Conservation (phyloP, 345 rosid species). For the Pseudoturritis turrita region DNA sequence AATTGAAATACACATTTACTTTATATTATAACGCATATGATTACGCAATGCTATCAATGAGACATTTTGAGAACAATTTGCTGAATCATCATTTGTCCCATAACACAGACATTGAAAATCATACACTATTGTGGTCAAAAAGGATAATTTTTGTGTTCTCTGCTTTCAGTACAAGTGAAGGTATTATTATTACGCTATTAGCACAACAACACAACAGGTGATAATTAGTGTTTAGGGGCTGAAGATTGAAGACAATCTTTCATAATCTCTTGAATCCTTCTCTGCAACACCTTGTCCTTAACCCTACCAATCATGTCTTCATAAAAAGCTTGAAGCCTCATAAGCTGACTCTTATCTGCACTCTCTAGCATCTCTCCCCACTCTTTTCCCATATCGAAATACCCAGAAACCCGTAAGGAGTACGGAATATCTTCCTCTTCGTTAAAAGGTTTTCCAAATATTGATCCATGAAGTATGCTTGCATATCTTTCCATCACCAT, state of each 20-base stretch:
- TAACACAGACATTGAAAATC: not conserved
- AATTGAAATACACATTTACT: too few species aligned
- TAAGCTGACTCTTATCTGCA: constrained; percentile 61
- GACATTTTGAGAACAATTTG: too few species aligned
- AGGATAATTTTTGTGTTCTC: too few species aligned
- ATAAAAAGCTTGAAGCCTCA: constrained; percentile 70
- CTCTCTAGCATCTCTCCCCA: constrained; percentile 84
- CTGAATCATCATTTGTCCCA: not conserved
- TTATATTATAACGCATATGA: too few species aligned
- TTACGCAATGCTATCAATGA: too few species aligned
- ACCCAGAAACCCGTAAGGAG: constrained; percentile 43
- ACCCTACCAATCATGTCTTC: constrained; percentile 68
- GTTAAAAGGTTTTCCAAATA: constrained; percentile 70
- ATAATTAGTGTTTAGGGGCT: constrained; percentile 15
- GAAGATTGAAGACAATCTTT: constrained; percentile 58
- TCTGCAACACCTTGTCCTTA: constrained; percentile 80
- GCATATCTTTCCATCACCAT: constrained; percentile 67
- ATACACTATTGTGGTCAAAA: not conserved
- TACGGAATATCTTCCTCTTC: constrained; percentile 65
- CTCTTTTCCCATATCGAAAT: constrained; percentile 58
- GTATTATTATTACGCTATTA: not conserved
- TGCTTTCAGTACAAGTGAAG: not conserved
- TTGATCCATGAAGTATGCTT: constrained; percentile 74
- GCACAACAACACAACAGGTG: not conserved
- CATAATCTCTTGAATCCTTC: constrained; percentile 72